Conservation (phyloP, 1,284 basidiomycete genomes). For the Cryptococcus sp. region DNA sequence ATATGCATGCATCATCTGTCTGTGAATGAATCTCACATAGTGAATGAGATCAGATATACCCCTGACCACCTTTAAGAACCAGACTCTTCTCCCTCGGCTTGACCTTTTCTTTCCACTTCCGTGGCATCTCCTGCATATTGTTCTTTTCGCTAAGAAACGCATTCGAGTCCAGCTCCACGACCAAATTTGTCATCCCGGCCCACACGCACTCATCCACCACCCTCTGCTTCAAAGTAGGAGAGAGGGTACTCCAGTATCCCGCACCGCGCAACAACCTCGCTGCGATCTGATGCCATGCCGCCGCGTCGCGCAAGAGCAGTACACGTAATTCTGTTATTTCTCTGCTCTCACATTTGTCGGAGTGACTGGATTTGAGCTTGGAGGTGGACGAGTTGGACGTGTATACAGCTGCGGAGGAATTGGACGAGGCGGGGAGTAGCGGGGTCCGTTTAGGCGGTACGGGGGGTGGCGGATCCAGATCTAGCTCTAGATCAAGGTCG, state of each 20-base stretch:
- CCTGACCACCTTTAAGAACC: slow-evolving; percentile 19
- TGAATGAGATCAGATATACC: slow-evolving; percentile 13
- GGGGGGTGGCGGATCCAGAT: too few species aligned
- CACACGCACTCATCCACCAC: background rate
- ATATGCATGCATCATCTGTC: background rate
- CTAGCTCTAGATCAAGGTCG: background rate
- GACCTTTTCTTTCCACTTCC: slow-evolving; percentile 5
- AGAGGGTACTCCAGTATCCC: background rate
- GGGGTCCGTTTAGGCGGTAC: too few species aligned
- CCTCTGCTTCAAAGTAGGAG: background rate
- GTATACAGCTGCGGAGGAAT: too few species aligned
- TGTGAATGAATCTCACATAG: background rate
- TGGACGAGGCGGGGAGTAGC: too few species aligned
- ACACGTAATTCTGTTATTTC: slow-evolving; percentile 24
- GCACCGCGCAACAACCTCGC: slow-evolving; percentile 29
- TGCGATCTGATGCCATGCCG: slow-evolving; percentile 33
- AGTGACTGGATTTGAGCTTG: too few species aligned
- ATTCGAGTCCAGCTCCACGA: background rate
- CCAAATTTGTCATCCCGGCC: background rate
- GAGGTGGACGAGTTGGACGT: too few species aligned
- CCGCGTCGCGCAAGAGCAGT: slow-evolving; percentile 32
- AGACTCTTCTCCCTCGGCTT: slow-evolving; percentile 10
- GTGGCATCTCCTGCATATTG: background rate
- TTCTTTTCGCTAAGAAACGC: background rate
- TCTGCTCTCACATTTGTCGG: too few species aligned